Percentiles rank a stretch among this genome's conserved stretches.
Conservation (phyloP, 2,329 filamentous ascomycete species). For the Alternaria sp. region DNA sequence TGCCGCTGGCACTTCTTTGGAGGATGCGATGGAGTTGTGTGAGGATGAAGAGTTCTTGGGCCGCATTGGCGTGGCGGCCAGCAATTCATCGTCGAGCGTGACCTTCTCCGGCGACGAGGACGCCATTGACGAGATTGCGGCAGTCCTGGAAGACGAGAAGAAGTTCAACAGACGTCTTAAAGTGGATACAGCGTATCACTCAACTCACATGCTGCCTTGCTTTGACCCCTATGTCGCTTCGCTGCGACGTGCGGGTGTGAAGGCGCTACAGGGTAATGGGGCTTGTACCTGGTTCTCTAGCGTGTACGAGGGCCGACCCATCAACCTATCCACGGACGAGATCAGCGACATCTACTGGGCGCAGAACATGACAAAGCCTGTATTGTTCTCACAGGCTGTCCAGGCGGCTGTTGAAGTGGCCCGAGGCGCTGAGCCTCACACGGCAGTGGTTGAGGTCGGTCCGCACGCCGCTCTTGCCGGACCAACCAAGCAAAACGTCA, state of each 20-base stretch:
- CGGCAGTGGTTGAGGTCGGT: slow-evolving; percentile 52
- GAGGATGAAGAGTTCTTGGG: neutral
- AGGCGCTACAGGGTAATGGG: neutral
- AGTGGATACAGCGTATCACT: slow-evolving; percentile 58
- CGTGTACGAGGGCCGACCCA: neutral
- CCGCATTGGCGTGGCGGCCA: neutral
- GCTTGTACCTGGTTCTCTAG: slow-evolving; percentile 12
- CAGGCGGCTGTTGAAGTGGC: neutral
- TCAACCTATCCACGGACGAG: slow-evolving; percentile 1
- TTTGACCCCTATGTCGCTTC: slow-evolving; percentile 3
- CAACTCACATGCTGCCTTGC: slow-evolving; percentile 18
- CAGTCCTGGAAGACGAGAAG: neutral
- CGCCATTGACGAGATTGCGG: neutral
- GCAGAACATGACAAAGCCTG: slow-evolving; percentile 2
- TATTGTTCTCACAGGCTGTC: slow-evolving; percentile 8
- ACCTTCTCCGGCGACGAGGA: neutral
- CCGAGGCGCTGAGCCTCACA: neutral
- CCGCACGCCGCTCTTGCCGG: slow-evolving; percentile 55
- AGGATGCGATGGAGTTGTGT: neutral
- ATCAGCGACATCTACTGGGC: slow-evolving; percentile 17
- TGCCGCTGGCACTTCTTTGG: neutral
- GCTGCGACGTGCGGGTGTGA: neutral
- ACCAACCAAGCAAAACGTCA: slow-evolving; percentile 7
- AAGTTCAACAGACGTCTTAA: slow-evolving; percentile 23
- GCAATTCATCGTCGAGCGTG: neutral